Evolutionary conservation across 768 basidiomycete genomes (phyloP).

Genomic region (Rhodotorula kratochvilovae): DNA sequence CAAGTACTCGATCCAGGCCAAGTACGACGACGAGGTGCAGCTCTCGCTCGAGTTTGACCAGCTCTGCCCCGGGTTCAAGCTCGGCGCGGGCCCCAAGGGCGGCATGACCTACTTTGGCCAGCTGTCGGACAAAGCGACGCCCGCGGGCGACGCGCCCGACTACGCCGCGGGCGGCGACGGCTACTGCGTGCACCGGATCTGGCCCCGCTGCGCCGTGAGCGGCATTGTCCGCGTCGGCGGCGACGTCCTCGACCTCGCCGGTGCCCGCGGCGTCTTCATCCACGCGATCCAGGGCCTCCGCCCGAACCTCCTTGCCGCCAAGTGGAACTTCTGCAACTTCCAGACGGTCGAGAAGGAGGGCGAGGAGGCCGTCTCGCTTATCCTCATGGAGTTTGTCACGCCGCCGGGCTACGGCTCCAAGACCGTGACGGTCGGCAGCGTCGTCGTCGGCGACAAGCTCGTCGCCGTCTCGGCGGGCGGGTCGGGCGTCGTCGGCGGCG

Average conservation of each 20-base stretch:
- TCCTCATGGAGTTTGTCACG: conserved; percentile 96
- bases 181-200: conserved; percentile 48
- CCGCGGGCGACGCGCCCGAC: conserved; percentile 26
- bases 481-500: conserved; percentile 68
- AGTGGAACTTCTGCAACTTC: conserved; percentile 96
- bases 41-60: conserved; percentile 69
- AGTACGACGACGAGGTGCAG: conserved; percentile 73
- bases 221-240: conserved; percentile 40
- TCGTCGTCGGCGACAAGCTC: conserved; percentile 75
- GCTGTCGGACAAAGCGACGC: conserved; percentile 3
- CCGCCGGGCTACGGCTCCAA: conserved; percentile 69
- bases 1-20: conserved; percentile 70
- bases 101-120: conserved; percentile 82
- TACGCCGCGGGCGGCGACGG: conserved; percentile 42
- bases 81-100: conserved; percentile 80
- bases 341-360: conserved; percentile 60
- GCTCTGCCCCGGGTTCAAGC: conserved; percentile 77
- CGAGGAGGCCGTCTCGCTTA: conserved; percentile 68
- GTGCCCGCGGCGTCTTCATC: conserved; percentile 69
- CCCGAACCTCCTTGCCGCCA: conserved; percentile 81
- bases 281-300: conserved; percentile 99
- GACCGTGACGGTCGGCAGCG: conserved; percentile 73
- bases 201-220: conserved; percentile 41
- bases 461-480: conserved; percentile 67
- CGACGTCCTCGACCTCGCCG: conserved; percentile 45